phyloP scores from a whole-genome alignment of 805 yeast genomes.

The Kluyveromyces siamensis region DNA sequence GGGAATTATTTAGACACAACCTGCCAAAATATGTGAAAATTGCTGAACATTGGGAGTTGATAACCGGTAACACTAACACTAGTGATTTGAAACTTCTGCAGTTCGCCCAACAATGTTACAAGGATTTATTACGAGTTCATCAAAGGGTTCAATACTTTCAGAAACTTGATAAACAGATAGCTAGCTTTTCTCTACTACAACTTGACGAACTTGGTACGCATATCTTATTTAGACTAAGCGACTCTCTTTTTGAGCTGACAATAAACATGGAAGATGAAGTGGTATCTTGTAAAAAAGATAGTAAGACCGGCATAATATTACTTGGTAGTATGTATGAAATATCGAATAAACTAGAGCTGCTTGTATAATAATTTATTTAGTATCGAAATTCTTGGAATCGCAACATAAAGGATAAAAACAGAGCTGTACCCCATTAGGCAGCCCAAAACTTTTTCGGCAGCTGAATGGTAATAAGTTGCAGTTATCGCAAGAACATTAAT shows the following conservation, averaged over 20 bases:
- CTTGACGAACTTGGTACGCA: slow-evolving; percentile 8
- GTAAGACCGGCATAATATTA: slow-evolving; percentile 5
- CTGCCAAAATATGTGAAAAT: slow-evolving; percentile 26
- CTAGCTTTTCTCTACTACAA: slow-evolving; percentile 10
- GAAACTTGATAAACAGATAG: slow-evolving; percentile 8
- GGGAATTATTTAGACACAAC: slow-evolving; percentile 32
- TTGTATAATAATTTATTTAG: slow-evolving; percentile 7
- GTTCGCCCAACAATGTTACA: slow-evolving; percentile 21
- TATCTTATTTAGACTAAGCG: not conserved
- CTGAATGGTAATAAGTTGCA: slow-evolving; percentile 72
- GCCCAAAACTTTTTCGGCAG: slow-evolving; percentile 66
- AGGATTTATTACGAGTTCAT: slow-evolving; percentile 9
- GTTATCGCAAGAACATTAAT: slow-evolving; percentile 59
- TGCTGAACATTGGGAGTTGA: slow-evolving; percentile 10
- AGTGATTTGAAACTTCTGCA: slow-evolving; percentile 15
- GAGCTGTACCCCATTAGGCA: slow-evolving; percentile 52
- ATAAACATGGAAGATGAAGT: not conserved
- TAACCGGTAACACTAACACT: slow-evolving; percentile 9
- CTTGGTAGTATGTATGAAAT: slow-evolving; percentile 19
- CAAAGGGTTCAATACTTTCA: slow-evolving; percentile 10
- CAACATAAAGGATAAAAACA: slow-evolving; percentile 36
- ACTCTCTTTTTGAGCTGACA: not conserved
- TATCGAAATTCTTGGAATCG: slow-evolving; percentile 13
- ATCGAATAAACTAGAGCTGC: slow-evolving; percentile 1
- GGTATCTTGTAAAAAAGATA: not conserved